Percentiles rank a stretch among this genome's conserved stretches.
These are phyloP conservation scores for Cryphonectria naterciae DNA, from an alignment of 2,329 filamentous ascomycete species.

Conservation along the genomic window DNA sequence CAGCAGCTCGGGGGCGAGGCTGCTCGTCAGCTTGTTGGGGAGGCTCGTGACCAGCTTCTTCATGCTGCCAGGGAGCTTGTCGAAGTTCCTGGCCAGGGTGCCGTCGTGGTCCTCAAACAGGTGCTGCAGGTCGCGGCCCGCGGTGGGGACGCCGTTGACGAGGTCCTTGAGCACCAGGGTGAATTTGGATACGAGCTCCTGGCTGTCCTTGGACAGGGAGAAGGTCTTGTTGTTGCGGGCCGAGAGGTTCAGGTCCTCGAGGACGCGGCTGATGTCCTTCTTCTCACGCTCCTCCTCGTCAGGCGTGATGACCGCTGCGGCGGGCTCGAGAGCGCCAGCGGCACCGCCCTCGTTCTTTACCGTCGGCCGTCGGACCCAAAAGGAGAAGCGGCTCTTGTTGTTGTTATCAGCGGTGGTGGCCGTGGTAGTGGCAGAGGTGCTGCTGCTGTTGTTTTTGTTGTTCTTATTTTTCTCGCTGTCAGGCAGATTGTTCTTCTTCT, in stretches of 20 bases:
- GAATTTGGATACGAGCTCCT: conserved; percentile 81
- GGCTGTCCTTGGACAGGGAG: conserved; percentile 80
- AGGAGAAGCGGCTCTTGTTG: conserved; percentile 43
- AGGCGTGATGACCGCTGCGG: conserved; percentile 43
- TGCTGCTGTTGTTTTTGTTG: background rate
- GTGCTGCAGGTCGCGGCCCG: conserved; percentile 80
- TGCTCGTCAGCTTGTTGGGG: conserved; percentile 77
- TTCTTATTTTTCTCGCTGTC: background rate
- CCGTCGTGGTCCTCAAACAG: conserved; percentile 66
- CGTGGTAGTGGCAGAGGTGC: background rate
- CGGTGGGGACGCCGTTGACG: conserved; percentile 88
- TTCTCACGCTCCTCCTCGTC: conserved; percentile 53
- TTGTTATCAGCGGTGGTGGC: conserved; percentile 29
- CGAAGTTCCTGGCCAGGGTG: conserved; percentile 62
- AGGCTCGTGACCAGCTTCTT: conserved; percentile 86
- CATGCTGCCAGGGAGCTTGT: conserved; percentile 75
- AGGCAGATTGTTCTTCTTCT: conserved; percentile 31
- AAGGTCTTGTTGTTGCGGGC: conserved; percentile 86
- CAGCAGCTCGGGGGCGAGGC: conserved; percentile 79
- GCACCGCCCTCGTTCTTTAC: conserved; percentile 30
- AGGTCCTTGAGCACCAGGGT: conserved; percentile 90
- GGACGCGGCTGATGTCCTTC: conserved; percentile 77
- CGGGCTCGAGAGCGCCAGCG: conserved; percentile 37
- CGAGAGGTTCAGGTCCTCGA: conserved; percentile 82
- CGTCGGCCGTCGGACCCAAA: conserved; percentile 41